Evolutionary conservation across 2,329 filamentous ascomycete genomes (phyloP).

Genomic region (Cladophialophora chaetospira): DNA sequence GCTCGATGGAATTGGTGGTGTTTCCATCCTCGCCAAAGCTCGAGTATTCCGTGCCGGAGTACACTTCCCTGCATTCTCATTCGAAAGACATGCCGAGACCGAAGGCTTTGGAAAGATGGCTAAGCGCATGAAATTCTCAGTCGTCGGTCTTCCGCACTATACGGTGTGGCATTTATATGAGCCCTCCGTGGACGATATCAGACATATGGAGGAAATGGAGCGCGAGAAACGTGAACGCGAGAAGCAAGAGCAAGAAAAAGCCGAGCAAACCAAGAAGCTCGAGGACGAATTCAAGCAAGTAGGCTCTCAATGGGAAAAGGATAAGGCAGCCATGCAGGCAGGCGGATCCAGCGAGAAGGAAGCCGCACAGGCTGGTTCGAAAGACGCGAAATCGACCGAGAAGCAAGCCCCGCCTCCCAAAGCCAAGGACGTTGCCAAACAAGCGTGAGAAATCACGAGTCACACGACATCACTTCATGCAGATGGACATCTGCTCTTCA

Average conservation of each 20-base stretch:
- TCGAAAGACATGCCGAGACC: conserved; percentile 97
- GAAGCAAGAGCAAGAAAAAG: conserved; percentile 73
- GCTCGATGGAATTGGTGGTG: conserved; percentile 87
- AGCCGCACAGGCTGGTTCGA: not conserved
- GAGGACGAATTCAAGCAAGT: conserved; percentile 78
- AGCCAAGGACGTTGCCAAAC: not conserved
- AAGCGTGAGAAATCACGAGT: not conserved
- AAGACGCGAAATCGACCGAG: not conserved
- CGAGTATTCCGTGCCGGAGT: conserved; percentile 92
- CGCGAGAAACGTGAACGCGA: conserved; percentile 78
- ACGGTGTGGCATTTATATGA: conserved; percentile 99
- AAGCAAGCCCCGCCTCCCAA: conserved; percentile 9
- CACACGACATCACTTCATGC: conserved; percentile 2
- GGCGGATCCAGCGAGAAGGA: conserved; percentile 10
- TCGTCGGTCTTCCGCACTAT: conserved; percentile 94
- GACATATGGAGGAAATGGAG: conserved; percentile 99
- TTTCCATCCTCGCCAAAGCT: conserved; percentile 95
- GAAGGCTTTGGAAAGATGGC: conserved; percentile 99
- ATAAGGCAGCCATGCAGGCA: conserved; percentile 72
- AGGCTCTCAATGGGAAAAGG: conserved; percentile 82
- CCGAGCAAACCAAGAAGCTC: conserved; percentile 73
- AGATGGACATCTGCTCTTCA: not conserved
- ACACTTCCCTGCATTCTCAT: conserved; percentile 97
- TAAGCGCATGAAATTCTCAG: conserved; percentile 91
- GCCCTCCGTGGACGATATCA: conserved; percentile 94